These are phyloP conservation scores for Leccinum angustisporum DNA, from an alignment of 1,284 basidiomycete species.

Conservation along the genomic window DNA sequence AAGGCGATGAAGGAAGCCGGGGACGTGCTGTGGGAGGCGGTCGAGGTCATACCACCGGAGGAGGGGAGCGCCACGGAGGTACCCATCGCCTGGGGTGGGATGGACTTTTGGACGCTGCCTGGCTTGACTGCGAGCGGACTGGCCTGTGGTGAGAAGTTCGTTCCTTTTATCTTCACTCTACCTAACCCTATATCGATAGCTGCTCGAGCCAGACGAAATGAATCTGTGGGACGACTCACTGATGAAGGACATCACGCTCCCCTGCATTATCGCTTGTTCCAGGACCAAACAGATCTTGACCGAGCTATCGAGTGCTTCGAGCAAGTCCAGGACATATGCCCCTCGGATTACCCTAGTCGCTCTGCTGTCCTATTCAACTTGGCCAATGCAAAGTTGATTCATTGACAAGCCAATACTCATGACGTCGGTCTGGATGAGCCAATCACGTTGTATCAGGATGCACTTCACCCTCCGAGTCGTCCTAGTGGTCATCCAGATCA, in stretches of 20 bases:
- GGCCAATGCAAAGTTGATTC: background rate
- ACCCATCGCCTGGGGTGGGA: no score
- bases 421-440: background rate
- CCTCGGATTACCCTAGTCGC: background rate
- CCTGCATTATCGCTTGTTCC: background rate
- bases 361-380: background rate
- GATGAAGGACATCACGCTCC: background rate
- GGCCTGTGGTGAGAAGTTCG: background rate
- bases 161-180: background rate
- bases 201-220: background rate
- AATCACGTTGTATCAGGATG: background rate
- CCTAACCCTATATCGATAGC: background rate
- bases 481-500: background rate
- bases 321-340: background rate
- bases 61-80: no score
- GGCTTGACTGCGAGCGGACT: no score
- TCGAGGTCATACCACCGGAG: no score
- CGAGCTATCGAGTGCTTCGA: background rate
- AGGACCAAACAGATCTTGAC: background rate
- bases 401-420: background rate
- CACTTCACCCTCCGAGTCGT: background rate
- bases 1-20: no score
- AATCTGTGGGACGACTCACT: background rate
- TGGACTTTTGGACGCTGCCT: no score
- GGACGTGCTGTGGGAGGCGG: no score